phyloP scores from a whole-genome alignment of 345 rosid genomes.

The Citrus glauca region DNA sequence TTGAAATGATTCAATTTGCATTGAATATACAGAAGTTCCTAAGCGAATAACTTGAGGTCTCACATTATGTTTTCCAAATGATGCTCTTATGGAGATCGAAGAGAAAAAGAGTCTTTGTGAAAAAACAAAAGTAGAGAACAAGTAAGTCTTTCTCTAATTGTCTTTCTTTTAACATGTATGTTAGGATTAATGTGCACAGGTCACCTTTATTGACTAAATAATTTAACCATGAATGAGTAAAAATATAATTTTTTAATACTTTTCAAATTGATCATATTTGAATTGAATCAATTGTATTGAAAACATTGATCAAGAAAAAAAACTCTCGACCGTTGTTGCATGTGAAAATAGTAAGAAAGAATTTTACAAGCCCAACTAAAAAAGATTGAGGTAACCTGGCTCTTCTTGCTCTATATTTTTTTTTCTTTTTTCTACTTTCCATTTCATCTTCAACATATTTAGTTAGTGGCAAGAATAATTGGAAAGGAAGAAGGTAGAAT shows the following conservation, averaged over 20 bases:
- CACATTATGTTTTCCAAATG: conserved; percentile 35
- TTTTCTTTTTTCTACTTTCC: background rate
- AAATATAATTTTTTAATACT: background rate
- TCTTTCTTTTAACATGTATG: background rate
- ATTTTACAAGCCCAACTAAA: conserved; percentile 56
- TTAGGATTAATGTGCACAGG: background rate
- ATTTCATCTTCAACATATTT: background rate
- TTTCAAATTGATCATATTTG: background rate
- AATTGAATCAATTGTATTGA: background rate
- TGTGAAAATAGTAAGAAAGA: conserved; percentile 89
- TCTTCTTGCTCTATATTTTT: background rate
- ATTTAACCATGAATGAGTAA: background rate
- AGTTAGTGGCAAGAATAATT: conserved; percentile 50
- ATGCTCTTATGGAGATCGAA: conserved; percentile 72
- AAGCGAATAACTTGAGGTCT: background rate
- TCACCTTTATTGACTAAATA: background rate
- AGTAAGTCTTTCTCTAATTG: conserved; percentile 36
- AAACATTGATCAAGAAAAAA: conserved; percentile 41
- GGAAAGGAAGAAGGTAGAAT: conserved; percentile 74
- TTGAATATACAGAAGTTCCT: background rate
- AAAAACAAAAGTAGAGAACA: conserved; percentile 73
- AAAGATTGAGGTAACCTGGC: conserved; percentile 57
- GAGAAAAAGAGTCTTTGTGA: conserved; percentile 68
- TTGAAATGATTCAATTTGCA: too few species aligned
- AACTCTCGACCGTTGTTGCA: conserved; percentile 10